Conservation (phyloP, 305 asterid genomes). For the Salvia sclarea region DNA sequence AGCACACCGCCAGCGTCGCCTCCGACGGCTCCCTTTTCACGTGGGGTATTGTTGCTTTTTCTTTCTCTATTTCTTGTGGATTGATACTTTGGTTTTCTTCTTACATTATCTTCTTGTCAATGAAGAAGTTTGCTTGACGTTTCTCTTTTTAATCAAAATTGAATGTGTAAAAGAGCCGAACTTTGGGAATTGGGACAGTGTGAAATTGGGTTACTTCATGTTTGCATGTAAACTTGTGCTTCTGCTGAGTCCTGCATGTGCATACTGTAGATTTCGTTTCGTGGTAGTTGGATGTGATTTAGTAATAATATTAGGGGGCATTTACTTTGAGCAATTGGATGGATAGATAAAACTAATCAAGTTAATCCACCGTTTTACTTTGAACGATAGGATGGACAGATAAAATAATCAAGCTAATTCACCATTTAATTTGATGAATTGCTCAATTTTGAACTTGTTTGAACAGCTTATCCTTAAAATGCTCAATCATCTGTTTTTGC, state of each 20-base stretch:
- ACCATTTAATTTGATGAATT: too few relatives aligned
- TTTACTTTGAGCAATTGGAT: too few relatives aligned
- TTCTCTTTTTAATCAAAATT: neutral
- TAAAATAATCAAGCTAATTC: too few relatives aligned
- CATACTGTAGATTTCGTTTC: neutral
- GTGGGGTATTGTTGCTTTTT: slow-evolving; percentile 64
- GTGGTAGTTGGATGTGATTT: slow-evolving; percentile 11
- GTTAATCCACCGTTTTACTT: too few relatives aligned
- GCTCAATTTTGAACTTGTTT: too few relatives aligned
- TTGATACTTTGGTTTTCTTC: neutral
- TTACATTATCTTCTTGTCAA: neutral
- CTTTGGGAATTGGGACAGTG: slow-evolving; percentile 10
- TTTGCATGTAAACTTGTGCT: neutral
- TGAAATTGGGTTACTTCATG: neutral
- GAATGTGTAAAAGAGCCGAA: slow-evolving; percentile 20
- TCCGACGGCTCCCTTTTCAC: slow-evolving; percentile 94
- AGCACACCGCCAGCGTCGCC: slow-evolving; percentile 88
- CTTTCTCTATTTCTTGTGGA: slow-evolving; percentile 6
- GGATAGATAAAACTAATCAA: too few relatives aligned
- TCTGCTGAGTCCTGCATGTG: neutral
- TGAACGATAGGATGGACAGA: too few relatives aligned
- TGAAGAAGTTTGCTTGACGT: neutral
- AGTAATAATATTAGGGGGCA: neutral
- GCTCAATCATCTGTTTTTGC: too few relatives aligned
- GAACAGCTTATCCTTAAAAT: too few relatives aligned